phyloP scores from a whole-genome alignment of 106 monocot genomes.

The Acorus calamus region DNA sequence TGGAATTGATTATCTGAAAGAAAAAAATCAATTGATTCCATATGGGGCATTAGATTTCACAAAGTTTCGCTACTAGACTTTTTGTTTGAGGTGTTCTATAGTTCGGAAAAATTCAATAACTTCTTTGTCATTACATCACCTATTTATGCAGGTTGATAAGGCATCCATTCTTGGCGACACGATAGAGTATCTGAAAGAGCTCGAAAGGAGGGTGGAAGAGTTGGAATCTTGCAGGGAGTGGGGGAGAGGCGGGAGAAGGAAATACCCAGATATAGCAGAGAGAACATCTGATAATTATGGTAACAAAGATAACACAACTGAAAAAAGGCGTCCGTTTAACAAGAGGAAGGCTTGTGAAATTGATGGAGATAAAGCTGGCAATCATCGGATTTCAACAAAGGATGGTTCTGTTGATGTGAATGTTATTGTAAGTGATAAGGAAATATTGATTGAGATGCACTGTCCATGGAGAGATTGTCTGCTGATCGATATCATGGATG shows the following conservation, averaged over 20 bases:
- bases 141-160: constrained; percentile 46
- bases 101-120: no score
- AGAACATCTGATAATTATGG: constrained; percentile 66
- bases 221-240: constrained; percentile 44
- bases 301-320: constrained; percentile 5
- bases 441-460: constrained; percentile 46
- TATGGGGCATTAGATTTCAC: no score
- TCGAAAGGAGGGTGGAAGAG: constrained; percentile 60
- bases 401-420: constrained; percentile 28
- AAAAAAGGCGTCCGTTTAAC: constrained; percentile 10
- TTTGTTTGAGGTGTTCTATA: no score
- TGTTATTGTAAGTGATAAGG: constrained; percentile 51
- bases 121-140: neutral
- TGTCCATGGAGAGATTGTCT: constrained; percentile 75
- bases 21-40: no score
- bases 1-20: no score
- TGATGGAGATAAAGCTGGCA: constrained; percentile 17
- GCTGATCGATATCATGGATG: constrained; percentile 59
- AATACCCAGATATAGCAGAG: constrained; percentile 38
- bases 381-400: constrained; percentile 20
- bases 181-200: constrained; percentile 68
- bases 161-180: constrained; percentile 60
- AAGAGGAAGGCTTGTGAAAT: constrained; percentile 42
- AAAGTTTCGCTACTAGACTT: no score
- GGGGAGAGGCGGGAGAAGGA: constrained; percentile 22